A percentile compares a stretch with the other conserved stretches of the same genome.
Evolutionary conservation across 805 yeast genomes (phyloP).

Genomic region (Pichia deserticola): DNA sequence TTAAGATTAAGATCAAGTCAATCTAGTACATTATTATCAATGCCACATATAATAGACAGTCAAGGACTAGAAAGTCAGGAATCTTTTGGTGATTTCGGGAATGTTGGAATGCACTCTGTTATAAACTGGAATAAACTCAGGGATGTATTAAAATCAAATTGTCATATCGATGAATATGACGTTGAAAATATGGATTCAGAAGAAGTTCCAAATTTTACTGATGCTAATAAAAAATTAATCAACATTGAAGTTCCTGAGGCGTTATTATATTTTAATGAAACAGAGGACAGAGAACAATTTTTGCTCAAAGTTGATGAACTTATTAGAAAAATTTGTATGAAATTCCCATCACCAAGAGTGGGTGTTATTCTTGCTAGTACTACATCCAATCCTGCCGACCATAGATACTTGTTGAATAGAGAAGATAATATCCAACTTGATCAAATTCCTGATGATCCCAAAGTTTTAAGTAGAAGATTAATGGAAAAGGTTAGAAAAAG

Average conservation of each 20-base stretch:
- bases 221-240: conserved; percentile 55
- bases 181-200: conserved; percentile 35
- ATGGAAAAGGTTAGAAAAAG: conserved; percentile 19
- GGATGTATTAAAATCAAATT: conserved; percentile 36
- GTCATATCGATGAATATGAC: conserved; percentile 42
- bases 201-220: conserved; percentile 50
- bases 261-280: conserved; percentile 36
- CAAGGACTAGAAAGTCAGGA: conserved; percentile 15
- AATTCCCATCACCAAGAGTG: conserved; percentile 67
- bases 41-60: conserved; percentile 41
- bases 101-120: neutral
- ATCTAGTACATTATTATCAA: conserved; percentile 54
- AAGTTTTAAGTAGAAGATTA: conserved; percentile 26
- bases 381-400: conserved; percentile 19
- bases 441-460: conserved; percentile 29
- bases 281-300: conserved; percentile 28
- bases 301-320: conserved; percentile 25
- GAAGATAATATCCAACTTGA: conserved; percentile 15
- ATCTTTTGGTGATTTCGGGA: no score
- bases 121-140: conserved; percentile 38
- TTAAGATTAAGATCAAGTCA: conserved; percentile 43
- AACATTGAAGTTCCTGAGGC: conserved; percentile 44
- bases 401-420: conserved; percentile 9
- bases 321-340: conserved; percentile 50
- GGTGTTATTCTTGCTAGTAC: conserved; percentile 52